These are phyloP conservation scores for Globisporangium splendens DNA, from an alignment of 352 stramenopile genomes.

Conservation along the genomic window DNA sequence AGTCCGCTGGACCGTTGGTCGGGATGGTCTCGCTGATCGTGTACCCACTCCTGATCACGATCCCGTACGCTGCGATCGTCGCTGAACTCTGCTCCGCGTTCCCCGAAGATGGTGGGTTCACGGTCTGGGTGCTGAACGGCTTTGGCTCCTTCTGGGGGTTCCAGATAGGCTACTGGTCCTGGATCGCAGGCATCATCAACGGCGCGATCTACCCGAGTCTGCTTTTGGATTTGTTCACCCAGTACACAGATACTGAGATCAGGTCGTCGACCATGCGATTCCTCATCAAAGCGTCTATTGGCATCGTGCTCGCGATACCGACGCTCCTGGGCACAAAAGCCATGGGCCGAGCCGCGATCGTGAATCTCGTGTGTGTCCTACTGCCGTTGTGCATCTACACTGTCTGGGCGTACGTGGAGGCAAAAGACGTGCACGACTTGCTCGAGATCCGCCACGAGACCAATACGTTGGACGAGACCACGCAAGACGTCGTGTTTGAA, in stretches of 20 bases:
- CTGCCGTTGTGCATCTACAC: slow-evolving; percentile 76
- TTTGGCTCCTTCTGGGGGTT: slow-evolving; percentile 81
- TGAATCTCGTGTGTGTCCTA: slow-evolving; percentile 69
- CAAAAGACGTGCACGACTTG: slow-evolving; percentile 11
- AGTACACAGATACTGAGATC: slow-evolving; percentile 9
- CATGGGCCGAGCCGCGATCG: slow-evolving; percentile 54
- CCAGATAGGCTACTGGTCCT: slow-evolving; percentile 82
- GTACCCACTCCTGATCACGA: slow-evolving; percentile 60
- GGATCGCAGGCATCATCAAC: slow-evolving; percentile 60
- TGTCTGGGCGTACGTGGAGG: slow-evolving; percentile 16
- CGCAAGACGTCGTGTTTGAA: slow-evolving; percentile 9
- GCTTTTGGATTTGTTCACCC: slow-evolving; percentile 29
- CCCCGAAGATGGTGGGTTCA: slow-evolving; percentile 71
- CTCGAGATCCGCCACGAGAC: slow-evolving; percentile 34
- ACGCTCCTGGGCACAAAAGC: slow-evolving; percentile 40
- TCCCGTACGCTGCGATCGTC: slow-evolving; percentile 56
- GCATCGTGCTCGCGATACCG: slow-evolving; percentile 21
- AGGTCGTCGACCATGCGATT: slow-evolving; percentile 7
- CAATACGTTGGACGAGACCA: slow-evolving; percentile 13
- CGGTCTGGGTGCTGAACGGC: slow-evolving; percentile 60
- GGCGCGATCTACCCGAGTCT: slow-evolving; percentile 44
- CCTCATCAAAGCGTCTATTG: slow-evolving; percentile 24
- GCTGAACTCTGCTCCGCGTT: slow-evolving; percentile 69
- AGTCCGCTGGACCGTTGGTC: slow-evolving; percentile 47
- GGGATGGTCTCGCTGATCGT: slow-evolving; percentile 46